Evolutionary conservation across 2,329 filamentous ascomycete genomes (phyloP).

Genomic region (Neophaeococcomyces aloes): DNA sequence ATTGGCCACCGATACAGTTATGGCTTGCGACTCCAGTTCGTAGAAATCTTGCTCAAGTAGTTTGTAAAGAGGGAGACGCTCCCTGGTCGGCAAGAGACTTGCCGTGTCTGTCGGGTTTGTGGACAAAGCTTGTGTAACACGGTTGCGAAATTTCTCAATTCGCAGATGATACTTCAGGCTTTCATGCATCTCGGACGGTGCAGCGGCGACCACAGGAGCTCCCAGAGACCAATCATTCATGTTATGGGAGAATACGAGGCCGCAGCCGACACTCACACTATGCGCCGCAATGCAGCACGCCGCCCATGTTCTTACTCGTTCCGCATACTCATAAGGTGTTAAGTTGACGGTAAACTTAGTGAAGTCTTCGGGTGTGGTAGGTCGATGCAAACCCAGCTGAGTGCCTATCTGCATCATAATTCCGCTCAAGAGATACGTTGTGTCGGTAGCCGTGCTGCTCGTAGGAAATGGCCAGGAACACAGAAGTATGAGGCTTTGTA

Average conservation of each 20-base stretch:
- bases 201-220: background rate
- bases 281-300: constrained; percentile 57
- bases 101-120: background rate
- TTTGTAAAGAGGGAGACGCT: constrained; percentile 8
- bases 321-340: constrained; percentile 50
- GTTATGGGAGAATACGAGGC: constrained; percentile 7
- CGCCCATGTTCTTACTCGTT: constrained; percentile 55
- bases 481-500: constrained; percentile 51
- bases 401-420: constrained; percentile 56
- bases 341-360: constrained; percentile 42
- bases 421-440: constrained; percentile 53
- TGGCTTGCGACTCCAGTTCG: constrained; percentile 3
- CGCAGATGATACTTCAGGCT: background rate
- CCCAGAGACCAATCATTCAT: constrained; percentile 4
- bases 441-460: constrained; percentile 51
- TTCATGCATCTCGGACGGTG: background rate
- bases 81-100: background rate
- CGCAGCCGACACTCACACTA: constrained; percentile 10
- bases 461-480: constrained; percentile 56
- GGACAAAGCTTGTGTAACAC: background rate
- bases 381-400: constrained; percentile 54
- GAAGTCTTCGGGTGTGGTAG: constrained; percentile 49
- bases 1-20: background rate
- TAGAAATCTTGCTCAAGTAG: constrained; percentile 8
- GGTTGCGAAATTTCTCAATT: background rate